These are phyloP conservation scores for Candida berthetii DNA, from an alignment of 805 yeast species.

Conservation along the genomic window DNA sequence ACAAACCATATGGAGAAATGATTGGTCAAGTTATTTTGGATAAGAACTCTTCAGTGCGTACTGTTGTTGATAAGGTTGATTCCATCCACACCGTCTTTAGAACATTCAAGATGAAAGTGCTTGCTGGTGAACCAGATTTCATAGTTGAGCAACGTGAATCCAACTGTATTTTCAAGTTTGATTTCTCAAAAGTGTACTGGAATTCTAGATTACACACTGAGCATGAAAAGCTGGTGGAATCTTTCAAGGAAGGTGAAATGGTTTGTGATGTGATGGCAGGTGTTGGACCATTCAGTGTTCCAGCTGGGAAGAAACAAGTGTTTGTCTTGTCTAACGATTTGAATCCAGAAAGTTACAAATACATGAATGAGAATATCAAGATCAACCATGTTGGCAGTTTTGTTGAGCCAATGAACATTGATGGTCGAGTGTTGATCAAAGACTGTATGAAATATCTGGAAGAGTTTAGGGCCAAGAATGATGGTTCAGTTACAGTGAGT, in stretches of 20 bases:
- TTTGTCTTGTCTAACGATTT: conserved; percentile 88
- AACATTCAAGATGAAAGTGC: conserved; percentile 88
- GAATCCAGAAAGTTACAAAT: conserved; percentile 79
- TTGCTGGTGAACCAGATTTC: conserved; percentile 79
- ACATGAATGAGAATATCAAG: conserved; percentile 57
- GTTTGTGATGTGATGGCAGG: conserved; percentile 98
- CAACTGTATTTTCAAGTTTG: conserved; percentile 80
- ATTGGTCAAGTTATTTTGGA: conserved; percentile 91
- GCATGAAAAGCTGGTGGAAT: conserved; percentile 70
- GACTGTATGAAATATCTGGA: conserved; percentile 46
- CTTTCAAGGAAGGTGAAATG: conserved; percentile 59
- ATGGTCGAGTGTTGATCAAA: conserved; percentile 78
- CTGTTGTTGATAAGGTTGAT: conserved; percentile 90
- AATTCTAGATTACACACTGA: conserved; percentile 92
- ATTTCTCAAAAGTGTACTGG: conserved; percentile 95
- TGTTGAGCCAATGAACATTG: conserved; percentile 63
- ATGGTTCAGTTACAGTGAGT: conserved; percentile 31
- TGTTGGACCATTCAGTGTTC: conserved; percentile 96
- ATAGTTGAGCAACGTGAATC: conserved; percentile 84
- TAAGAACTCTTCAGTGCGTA: conserved; percentile 63
- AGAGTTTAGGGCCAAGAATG: conserved; percentile 35
- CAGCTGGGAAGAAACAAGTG: conserved; percentile 82
- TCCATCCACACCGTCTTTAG: conserved; percentile 83
- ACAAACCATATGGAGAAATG: conserved; percentile 69
- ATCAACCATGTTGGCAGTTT: conserved; percentile 55